Base-by-base conservation (phyloP, 2,329 filamentous ascomycete species). In the Fusarium staphyleae region DNA sequence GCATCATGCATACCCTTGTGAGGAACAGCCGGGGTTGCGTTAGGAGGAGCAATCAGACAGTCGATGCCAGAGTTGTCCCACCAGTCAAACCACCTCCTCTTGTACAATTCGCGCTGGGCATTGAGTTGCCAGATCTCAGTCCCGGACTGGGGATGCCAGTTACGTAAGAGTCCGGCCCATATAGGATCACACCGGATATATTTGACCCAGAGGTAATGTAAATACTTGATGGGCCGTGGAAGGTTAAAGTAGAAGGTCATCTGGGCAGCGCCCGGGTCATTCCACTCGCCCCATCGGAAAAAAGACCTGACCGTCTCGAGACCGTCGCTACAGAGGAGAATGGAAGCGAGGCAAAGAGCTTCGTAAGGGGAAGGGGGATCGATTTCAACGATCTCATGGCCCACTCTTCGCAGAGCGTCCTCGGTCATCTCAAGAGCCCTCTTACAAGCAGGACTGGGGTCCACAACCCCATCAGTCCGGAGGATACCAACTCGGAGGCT, bases 171-270 rank as follows among this genome's bases (percentile, higher is more conserved):
- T 0, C 86, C 87, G 0, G 92, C 91, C 89, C 91, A 96, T 41
- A 93, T 74, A 1, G 77, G 72, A 70, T 97, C 92, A 10, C 86
- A 77, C 47, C 86, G 84, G 57, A 97, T 78, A 71, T 96, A 96
- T 67, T 88, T 88, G n/a, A 95, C 87, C 82, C 89, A 97, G 5
- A 92, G 83, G 70, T 92, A 95, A 77, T 96, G 91, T n/a, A 95
- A 67, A 71, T 89, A 96, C 70, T 91, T 91, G 63, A 96, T 69
- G 4, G 88, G 85, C 6, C 86, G 78, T 12, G 91, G 88, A 12
- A 96, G 81, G 34, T 78, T 79, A 77, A 92, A 91, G 69, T 93
- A 86, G 64, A 81, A 85, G 46, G 83, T 80, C 78, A 97, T 86
- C 70, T 93, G 88, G 18, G 80, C 80, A 2, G 90, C 91, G 13